phyloP scores from a whole-genome alignment of 108 stramenopile genomes.

The Skeletonema costatum region DNA sequence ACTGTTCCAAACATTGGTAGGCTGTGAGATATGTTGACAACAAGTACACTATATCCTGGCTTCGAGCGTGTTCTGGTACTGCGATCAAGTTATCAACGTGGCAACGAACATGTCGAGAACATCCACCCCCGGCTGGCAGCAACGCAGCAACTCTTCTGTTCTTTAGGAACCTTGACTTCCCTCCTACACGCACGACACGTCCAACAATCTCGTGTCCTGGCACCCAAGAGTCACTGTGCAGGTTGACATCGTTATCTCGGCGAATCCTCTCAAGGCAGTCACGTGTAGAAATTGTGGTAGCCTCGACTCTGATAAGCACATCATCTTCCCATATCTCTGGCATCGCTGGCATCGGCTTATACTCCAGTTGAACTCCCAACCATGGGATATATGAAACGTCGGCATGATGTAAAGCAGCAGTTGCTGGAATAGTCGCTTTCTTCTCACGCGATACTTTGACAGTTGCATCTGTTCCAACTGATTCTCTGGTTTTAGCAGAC shows the following conservation, averaged over 20 bases:
- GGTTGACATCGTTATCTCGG: background rate
- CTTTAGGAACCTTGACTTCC: background rate
- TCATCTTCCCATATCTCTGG: background rate
- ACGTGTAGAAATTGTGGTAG: background rate
- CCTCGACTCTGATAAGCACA: background rate
- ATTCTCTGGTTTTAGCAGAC: too few relatives aligned
- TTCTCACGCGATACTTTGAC: too few relatives aligned
- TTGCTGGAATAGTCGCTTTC: too few relatives aligned
- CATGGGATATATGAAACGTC: background rate
- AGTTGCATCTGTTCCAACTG: too few relatives aligned
- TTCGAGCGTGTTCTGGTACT: conserved; percentile 43
- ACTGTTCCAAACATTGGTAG: conserved; percentile 49
- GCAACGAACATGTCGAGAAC: conserved; percentile 61
- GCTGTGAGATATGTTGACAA: conserved; percentile 74
- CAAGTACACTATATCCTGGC: conserved; percentile 34
- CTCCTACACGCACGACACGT: background rate
- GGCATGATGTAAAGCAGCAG: background rate
- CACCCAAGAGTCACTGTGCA: background rate
- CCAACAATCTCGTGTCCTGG: background rate
- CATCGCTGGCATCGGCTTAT: background rate
- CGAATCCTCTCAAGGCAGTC: background rate
- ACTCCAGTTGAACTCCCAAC: background rate
- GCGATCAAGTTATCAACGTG: conserved; percentile 48
- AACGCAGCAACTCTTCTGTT: conserved; percentile 61
- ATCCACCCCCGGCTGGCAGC: conserved; percentile 61